Conservation (phyloP, 169 alveolate species). For the Eimeria necatrix region DNA sequence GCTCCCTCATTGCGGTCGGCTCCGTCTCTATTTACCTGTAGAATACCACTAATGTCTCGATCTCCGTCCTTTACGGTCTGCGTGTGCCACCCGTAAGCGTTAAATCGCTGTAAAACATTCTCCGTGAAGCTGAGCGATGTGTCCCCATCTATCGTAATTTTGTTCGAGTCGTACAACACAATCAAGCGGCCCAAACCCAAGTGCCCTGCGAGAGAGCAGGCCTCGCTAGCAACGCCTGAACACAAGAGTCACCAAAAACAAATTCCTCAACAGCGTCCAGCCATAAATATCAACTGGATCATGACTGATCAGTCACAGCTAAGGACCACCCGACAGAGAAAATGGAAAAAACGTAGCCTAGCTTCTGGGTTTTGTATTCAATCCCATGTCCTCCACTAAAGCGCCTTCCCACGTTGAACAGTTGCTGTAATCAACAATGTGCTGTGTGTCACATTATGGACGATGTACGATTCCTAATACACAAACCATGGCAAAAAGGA, state of each 20-base stretch:
- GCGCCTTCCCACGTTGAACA: not conserved
- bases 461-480: not conserved
- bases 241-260: not conserved
- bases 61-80: slow-evolving; percentile 77
- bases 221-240: slow-evolving; percentile 87
- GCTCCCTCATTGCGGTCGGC: no score
- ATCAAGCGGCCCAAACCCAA: slow-evolving; percentile 87
- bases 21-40: slow-evolving; percentile 30
- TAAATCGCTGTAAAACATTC: slow-evolving; percentile 83
- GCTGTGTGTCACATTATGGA: no score
- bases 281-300: no score
- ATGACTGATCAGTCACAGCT: no score
- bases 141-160: slow-evolving; percentile 89
- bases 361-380: no score
- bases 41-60: slow-evolving; percentile 22
- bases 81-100: slow-evolving; percentile 87
- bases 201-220: slow-evolving; percentile 91
- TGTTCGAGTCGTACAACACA: slow-evolving; percentile 88
- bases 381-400: not conserved
- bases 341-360: no score
- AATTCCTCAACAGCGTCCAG: not conserved
- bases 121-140: slow-evolving; percentile 88
- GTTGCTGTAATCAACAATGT: no score
- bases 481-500: no score
- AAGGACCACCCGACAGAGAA: no score